Percentiles rank a stretch among this genome's conserved stretches.
Evolutionary conservation across 176 grass and related monocot species (phyloP).

Genomic region (Calamus simplicifolius): DNA sequence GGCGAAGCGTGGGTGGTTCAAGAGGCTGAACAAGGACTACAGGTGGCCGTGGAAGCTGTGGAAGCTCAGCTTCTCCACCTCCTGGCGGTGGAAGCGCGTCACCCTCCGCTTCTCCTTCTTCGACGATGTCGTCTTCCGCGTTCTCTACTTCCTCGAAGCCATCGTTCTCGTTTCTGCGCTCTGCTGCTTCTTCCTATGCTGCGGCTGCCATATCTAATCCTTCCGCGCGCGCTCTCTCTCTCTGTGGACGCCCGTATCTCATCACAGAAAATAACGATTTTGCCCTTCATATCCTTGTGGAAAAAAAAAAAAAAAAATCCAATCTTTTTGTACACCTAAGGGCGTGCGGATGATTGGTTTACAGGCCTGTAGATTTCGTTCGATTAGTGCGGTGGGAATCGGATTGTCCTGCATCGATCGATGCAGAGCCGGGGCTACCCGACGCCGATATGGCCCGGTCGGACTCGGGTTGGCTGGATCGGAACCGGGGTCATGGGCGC

Average conservation of each 20-base stretch:
- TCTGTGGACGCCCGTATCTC: neutral
- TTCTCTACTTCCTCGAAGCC: conserved; percentile 57
- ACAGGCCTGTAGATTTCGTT: too few relatives aligned
- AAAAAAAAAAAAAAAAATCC: too few relatives aligned
- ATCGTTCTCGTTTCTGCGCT: conserved; percentile 50
- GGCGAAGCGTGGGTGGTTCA: conserved; percentile 20
- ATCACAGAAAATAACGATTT: too few relatives aligned
- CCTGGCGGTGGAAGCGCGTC: conserved; percentile 23
- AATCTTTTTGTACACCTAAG: too few relatives aligned
- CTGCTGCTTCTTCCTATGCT: conserved; percentile 36
- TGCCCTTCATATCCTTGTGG: too few relatives aligned
- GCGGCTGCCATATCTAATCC: conserved; percentile 31
- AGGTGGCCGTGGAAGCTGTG: conserved; percentile 19
- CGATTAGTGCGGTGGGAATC: too few relatives aligned
- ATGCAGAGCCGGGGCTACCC: conserved; percentile 28
- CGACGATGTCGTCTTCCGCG: conserved; percentile 54
- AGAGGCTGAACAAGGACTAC: conserved; percentile 26
- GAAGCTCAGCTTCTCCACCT: conserved; percentile 15
- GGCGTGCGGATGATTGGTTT: too few relatives aligned
- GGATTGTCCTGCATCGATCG: too few relatives aligned
- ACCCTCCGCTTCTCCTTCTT: conserved; percentile 38
- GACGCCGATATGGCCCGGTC: conserved; percentile 25
- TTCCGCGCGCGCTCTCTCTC: neutral
- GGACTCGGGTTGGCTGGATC: conserved; percentile 69
- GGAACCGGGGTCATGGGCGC: conserved; percentile 83